Evolutionary conservation across 345 rosid genomes (phyloP).

Genomic region (Ceriops decandra): DNA sequence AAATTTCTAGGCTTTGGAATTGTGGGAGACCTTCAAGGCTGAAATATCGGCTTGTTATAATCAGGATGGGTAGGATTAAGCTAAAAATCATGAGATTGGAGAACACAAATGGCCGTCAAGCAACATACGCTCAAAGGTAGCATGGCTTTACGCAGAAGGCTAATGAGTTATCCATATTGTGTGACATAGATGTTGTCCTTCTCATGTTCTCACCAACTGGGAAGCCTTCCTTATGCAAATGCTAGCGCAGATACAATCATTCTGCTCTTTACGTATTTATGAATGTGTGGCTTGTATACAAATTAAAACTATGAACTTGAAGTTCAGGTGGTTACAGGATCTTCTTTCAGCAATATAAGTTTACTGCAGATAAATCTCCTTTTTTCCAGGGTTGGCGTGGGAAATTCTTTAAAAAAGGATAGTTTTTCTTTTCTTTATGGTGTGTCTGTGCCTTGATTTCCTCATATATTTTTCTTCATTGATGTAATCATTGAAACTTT

Average conservation of each 20-base stretch:
- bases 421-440: too few species aligned
- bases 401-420: too few species aligned
- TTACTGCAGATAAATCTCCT: too few species aligned
- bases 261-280: not conserved
- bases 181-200: constrained; percentile 64
- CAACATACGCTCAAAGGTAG: constrained; percentile 66
- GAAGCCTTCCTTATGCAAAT: constrained; percentile 55
- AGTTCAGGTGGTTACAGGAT: too few species aligned
- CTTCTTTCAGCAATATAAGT: too few species aligned
- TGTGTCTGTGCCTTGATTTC: too few species aligned
- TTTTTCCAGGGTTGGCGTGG: too few species aligned
- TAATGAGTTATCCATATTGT: constrained; percentile 61
- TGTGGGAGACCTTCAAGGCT: not conserved
- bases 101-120: constrained; percentile 63
- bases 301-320: too few species aligned
- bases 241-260: constrained; percentile 47
- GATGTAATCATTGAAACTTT: too few species aligned
- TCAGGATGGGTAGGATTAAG: constrained; percentile 84
- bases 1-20: not conserved
- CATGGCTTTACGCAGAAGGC: constrained; percentile 79
- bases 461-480: too few species aligned
- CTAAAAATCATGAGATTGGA: constrained; percentile 68
- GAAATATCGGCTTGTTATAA: not conserved
- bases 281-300: not conserved
- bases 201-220: constrained; percentile 79